Evolutionary conservation across 805 yeast genomes (phyloP), one percentile per base, ranked within the genome.

Genomic region (Tetrapisispora namnaoensis): DNA sequence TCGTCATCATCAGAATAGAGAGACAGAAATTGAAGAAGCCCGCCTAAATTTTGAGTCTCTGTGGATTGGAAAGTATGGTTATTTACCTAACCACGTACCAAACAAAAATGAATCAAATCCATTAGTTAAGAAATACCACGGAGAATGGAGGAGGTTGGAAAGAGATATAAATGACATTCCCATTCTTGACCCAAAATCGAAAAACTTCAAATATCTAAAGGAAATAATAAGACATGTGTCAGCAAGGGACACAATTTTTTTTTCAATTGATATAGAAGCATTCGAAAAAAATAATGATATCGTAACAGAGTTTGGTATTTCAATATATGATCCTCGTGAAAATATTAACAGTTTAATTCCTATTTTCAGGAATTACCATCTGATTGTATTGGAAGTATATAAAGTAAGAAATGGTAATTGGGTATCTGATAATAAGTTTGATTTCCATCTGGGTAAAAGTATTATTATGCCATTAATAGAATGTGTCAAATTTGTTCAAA

Each of bases 241-340:
- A 13, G 2, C 17, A 13, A 21, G 22, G 10, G 20, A 22, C 8
- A 56, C 65, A 8, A 64, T 68, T 3, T 63, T 74, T 16, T 65
- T 79, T 42, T 67, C 75, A 8, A 59, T 79, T 35, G 84, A 79
- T 59, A 64, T 77, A 0, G 85, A 79, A 57, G 82, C 82, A 0
- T 77, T 61, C 65, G 84, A 79, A 55, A 52, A 56, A 21, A 60
- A 73, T 52, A 63, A 62, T 16, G 54, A 66, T 17, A 49, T 61
- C 6, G 67, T 79, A 3, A 78, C 82, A 0, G 84, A 79, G 55
- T 69, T 79, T 45, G 84, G 84, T 1, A 66, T 79, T 3, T 65
- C 79, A 9, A 72, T 79, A 2, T 77, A 71, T 57, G 82, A 79
- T 52, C 83, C 83, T 2, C 56, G 73, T 18, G 66, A 62, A 37